Base-by-base conservation (phyloP, 2,329 filamentous ascomycete species). In the Pseudogymnoascus verrucosus region DNA sequence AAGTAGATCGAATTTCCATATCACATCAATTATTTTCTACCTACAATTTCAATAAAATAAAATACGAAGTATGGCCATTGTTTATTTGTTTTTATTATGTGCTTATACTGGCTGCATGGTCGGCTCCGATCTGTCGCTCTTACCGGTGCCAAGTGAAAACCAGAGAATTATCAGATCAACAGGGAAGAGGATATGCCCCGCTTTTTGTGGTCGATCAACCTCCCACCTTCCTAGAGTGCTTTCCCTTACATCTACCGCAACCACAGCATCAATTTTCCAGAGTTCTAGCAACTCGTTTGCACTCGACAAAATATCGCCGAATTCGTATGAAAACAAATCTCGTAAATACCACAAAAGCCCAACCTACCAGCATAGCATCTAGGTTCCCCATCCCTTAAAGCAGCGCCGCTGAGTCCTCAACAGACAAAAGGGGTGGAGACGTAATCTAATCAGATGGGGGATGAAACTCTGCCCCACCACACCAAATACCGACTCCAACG, bases 111-210 rank as follows among this genome's bases (percentile, higher is more conserved):
- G 21, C 21, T 54, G 26, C 26, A 31, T 16, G n/a, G n/a, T 54
- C 47, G 26, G 47, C 47, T 54, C 23, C 8, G 14, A 10, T 34
- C 7, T 31, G 26, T 54, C 7, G 51, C 51, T 34, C 7, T 57
- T 57, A 11, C 28, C 26, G 51, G 34, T 34, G 51, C 16, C n/a
- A 31, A 16, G 47, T 31, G 26, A 40, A 3, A 4, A 16, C n/a
- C 51, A 57, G 51, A 57, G 51, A 57, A 57, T 57, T 57, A 57
- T 57, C 51, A 57, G 51, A 57, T 57, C 51, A 16, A 34, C 51
- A 34, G n/a, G 28, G 28, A 57, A 57, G 26, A 34, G n/a, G 26
- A 34, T n/a, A 19, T 34, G 51, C 51, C 51, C 51, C 51, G 51
- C 51, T 57, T 54, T 57, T 57, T 12, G 28, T 19, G 2, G 51